phyloP scores from a whole-genome alignment of 2,329 filamentous ascomycete genomes.

The Aureobasidium sp. region DNA sequence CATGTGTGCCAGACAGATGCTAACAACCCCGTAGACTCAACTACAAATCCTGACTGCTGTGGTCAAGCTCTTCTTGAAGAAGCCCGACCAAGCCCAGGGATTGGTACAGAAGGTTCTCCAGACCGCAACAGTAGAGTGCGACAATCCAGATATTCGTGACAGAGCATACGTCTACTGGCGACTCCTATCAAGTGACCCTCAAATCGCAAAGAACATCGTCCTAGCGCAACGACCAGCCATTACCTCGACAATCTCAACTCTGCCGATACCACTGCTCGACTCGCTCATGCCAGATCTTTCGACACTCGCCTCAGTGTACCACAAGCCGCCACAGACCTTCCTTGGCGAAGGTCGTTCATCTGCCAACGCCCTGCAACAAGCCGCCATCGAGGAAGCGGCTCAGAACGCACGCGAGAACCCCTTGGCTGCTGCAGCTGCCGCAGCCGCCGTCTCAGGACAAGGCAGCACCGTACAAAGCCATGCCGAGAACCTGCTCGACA shows the following conservation, averaged over 20 bases:
- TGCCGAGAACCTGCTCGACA: constrained; percentile 89
- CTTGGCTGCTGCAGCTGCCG: constrained; percentile 73
- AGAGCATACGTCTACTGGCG: constrained; percentile 98
- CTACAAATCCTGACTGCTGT: constrained; percentile 94
- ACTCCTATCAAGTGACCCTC: constrained; percentile 80
- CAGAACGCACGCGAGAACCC: constrained; percentile 91
- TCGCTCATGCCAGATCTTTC: constrained; percentile 87
- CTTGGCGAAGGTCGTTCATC: constrained; percentile 91
- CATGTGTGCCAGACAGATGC: constrained; percentile 12
- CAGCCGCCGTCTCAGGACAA: constrained; percentile 48
- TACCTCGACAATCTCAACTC: constrained; percentile 81
- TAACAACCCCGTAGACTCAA: constrained; percentile 61
- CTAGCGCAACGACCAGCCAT: constrained; percentile 93
- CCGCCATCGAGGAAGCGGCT: constrained; percentile 91
- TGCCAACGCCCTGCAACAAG: constrained; percentile 86
- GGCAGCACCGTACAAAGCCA: constrained; percentile 56
- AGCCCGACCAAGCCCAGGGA: constrained; percentile 81
- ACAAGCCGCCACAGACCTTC: constrained; percentile 97
- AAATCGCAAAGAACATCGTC: constrained; percentile 86
- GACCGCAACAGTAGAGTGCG: constrained; percentile 83
- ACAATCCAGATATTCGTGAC: constrained; percentile 95
- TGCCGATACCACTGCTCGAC: constrained; percentile 76
- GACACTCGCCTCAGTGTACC: constrained; percentile 92
- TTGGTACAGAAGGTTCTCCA: constrained; percentile 93
- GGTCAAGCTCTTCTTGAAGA: constrained; percentile 95